Percentiles rank a stretch among this genome's conserved stretches.
phyloP scores from a whole-genome alignment of 768 basidiomycete species.

The Ramaria sp. region DNA sequence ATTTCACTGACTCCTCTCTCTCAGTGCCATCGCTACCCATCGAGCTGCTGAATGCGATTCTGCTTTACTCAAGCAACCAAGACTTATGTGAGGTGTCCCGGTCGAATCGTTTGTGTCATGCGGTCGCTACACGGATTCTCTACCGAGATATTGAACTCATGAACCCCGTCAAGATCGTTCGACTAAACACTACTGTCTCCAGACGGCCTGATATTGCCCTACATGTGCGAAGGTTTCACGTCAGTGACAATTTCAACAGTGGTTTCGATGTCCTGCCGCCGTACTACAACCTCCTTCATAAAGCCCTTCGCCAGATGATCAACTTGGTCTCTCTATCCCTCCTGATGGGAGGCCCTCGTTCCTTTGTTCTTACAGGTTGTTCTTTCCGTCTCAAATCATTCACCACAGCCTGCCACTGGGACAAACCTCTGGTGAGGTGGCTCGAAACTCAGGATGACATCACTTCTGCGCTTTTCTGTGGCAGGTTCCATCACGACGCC shows the following conservation, averaged over 20 bases:
- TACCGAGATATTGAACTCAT: background rate
- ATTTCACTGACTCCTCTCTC: background rate
- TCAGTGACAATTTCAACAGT: background rate
- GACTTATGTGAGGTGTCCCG: background rate
- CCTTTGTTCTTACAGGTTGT: slow-evolving; percentile 15
- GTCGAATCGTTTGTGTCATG: background rate
- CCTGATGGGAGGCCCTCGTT: slow-evolving; percentile 15
- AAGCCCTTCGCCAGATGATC: slow-evolving; percentile 16
- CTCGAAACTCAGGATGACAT: slow-evolving; percentile 15
- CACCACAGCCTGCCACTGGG: slow-evolving; percentile 17
- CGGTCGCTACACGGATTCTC: background rate
- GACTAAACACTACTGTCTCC: background rate
- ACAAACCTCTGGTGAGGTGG: slow-evolving; percentile 14
- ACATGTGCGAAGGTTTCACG: background rate
- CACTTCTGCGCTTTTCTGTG: slow-evolving; percentile 17
- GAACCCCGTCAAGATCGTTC: background rate
- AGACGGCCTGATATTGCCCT: background rate
- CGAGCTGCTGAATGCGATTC: background rate
- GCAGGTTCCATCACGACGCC: slow-evolving; percentile 9
- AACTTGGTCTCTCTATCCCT: slow-evolving; percentile 18
- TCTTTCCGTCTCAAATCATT: slow-evolving; percentile 18
- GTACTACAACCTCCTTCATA: slow-evolving; percentile 10
- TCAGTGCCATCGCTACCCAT: background rate
- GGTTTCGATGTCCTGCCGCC: background rate
- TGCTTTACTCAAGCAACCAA: background rate